phyloP scores from a whole-genome alignment of 2,329 filamentous ascomycete genomes.

The Beauveria australis region DNA sequence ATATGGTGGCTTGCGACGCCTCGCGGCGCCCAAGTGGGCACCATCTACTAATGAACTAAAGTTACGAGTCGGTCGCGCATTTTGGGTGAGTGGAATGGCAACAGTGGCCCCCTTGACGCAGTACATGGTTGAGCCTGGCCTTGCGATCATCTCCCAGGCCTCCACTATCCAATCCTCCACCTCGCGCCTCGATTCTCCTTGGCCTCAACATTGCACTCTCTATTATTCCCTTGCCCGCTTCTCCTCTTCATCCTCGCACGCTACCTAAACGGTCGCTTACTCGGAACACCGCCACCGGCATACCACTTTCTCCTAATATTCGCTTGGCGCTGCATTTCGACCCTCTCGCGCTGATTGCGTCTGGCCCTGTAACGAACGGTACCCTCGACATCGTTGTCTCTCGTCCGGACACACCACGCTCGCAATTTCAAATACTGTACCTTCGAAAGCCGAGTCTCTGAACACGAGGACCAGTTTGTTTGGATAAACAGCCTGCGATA shows the following conservation, averaged over 20 bases:
- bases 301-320: background rate
- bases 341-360: background rate
- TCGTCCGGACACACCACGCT: background rate
- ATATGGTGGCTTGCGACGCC: background rate
- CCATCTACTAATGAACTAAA: background rate
- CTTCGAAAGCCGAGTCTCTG: background rate
- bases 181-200: conserved; percentile 3
- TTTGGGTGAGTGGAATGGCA: conserved; percentile 2
- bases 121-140: background rate
- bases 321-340: background rate
- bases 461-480: background rate
- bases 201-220: conserved; percentile 4
- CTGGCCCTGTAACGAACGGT: background rate
- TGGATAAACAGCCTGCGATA: background rate
- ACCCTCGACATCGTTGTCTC: background rate
- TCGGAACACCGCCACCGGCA: background rate
- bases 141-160: conserved; percentile 5
- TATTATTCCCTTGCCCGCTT: background rate
- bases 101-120: background rate
- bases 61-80: background rate
- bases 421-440: background rate
- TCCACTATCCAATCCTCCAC: conserved; percentile 6
- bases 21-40: background rate
- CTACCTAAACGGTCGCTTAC: background rate
- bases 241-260: background rate